Percentiles rank a stretch among this genome's conserved stretches.
Conservation (phyloP, 306 rosid species). For the Cucurbita moschata region DNA sequence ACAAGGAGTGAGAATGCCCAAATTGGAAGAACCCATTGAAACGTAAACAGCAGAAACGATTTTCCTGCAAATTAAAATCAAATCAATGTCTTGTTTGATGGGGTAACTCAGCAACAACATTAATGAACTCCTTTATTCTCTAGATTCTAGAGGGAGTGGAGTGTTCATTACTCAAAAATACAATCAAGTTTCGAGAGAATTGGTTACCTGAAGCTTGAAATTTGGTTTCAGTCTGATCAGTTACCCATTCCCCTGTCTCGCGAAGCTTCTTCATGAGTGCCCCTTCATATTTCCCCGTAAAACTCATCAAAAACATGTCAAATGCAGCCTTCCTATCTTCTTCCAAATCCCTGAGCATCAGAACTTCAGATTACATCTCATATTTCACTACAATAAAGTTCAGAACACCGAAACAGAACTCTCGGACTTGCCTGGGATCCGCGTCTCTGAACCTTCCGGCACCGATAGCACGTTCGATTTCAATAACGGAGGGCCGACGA, state of each 20-base stretch:
- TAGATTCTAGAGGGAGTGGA: no score
- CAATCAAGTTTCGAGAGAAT: not conserved
- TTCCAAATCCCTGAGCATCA: constrained; percentile 29
- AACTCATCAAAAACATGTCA: constrained; percentile 40
- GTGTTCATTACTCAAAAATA: no score
- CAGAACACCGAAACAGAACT: not conserved
- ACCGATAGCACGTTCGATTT: constrained; percentile 62
- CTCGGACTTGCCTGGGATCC: constrained; percentile 20
- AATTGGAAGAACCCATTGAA: constrained; percentile 61
- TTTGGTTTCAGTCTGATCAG: constrained; percentile 24
- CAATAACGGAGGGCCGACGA: constrained; percentile 35
- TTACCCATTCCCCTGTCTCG: constrained; percentile 63
- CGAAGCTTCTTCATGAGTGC: constrained; percentile 53
- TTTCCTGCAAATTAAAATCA: constrained; percentile 38
- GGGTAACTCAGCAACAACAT: no score
- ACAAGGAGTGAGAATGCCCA: constrained; percentile 51
- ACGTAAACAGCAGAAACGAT: constrained; percentile 22
- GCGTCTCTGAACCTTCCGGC: constrained; percentile 78
- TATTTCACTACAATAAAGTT: not conserved
- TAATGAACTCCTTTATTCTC: no score
- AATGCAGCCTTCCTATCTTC: constrained; percentile 23
- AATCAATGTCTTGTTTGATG: no score
- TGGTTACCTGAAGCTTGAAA: constrained; percentile 32
- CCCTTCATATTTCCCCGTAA: constrained; percentile 40
- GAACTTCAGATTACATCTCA: not conserved